These are phyloP conservation scores for Salvia sclarea DNA, from an alignment of 305 asterid genomes.

Conservation along the genomic window DNA sequence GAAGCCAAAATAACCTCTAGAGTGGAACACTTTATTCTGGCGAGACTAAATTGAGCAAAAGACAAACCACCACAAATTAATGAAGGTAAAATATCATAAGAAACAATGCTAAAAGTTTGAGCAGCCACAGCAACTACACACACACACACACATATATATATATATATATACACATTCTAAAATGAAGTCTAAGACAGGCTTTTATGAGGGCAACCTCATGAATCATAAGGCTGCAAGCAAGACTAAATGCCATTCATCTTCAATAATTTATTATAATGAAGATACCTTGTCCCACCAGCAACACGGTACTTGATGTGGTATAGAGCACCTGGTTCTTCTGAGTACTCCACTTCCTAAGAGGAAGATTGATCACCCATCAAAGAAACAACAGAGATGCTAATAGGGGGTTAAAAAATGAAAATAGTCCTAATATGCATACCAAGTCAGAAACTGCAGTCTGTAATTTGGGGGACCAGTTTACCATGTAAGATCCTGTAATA, in stretches of 20 bases:
- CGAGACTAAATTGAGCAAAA: constrained; percentile 8
- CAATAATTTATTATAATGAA: constrained; percentile 2
- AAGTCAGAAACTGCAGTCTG: constrained; percentile 99
- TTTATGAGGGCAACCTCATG: background rate
- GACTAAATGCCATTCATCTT: constrained; percentile 8
- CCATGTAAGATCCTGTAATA: constrained; percentile 93
- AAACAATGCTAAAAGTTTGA: background rate
- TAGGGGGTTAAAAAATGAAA: constrained; percentile 18
- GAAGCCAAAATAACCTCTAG: background rate
- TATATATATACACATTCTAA: background rate
- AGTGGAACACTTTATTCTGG: background rate
- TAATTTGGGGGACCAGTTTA: constrained; percentile 96
- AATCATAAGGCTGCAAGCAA: constrained; percentile 19
- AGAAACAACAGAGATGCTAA: constrained; percentile 9
- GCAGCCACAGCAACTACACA: background rate
- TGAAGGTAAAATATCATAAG: constrained; percentile 15
- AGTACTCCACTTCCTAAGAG: constrained; percentile 90
- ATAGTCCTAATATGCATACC: constrained; percentile 47
- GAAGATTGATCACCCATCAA: constrained; percentile 9
- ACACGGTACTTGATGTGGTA: constrained; percentile 98
- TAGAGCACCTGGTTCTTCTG: constrained; percentile 89
- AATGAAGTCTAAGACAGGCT: background rate
- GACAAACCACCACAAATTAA: background rate
- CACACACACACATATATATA: background rate
- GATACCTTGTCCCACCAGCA: constrained; percentile 96